phyloP scores from a whole-genome alignment of 306 rosid species.

The Cucumis cinereus region DNA sequence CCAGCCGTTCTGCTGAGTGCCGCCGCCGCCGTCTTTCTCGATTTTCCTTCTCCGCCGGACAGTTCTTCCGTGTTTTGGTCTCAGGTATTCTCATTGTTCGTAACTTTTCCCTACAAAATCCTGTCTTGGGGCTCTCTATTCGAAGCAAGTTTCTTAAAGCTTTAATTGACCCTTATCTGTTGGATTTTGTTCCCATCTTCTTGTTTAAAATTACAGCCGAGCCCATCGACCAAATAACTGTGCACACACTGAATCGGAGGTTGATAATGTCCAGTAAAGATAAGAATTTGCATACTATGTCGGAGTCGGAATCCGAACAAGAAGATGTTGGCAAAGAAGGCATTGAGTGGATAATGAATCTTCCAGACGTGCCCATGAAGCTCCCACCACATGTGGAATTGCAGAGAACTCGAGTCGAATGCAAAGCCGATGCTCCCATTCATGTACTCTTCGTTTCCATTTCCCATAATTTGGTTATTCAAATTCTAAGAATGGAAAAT shows the following conservation, averaged over 20 bases:
- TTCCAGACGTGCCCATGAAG: slow-evolving; percentile 31
- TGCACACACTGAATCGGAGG: neutral
- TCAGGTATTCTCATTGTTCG: neutral
- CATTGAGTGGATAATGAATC: slow-evolving; percentile 21
- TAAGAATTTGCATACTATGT: slow-evolving; percentile 2
- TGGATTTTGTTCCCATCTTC: neutral
- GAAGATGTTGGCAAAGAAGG: neutral
- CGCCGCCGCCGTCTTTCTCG: neutral
- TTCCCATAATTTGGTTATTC: neutral
- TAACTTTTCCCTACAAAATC: too few species aligned
- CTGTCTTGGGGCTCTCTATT: neutral
- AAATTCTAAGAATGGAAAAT: neutral
- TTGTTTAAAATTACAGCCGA: neutral
- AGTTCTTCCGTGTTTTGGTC: neutral
- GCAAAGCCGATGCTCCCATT: slow-evolving; percentile 38
- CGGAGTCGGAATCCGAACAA: slow-evolving; percentile 8
- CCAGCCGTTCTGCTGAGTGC: neutral
- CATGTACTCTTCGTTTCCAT: slow-evolving; percentile 12
- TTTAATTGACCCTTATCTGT: neutral
- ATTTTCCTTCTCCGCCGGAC: neutral
- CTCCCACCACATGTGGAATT: slow-evolving; percentile 27
- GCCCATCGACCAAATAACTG: neutral
- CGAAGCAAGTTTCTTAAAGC: neutral
- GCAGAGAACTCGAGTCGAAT: slow-evolving; percentile 38
- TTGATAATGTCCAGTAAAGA: neutral